These are phyloP conservation scores for Penicillium atrosanguineum DNA, from an alignment of 495 filamentous ascomycete species.

Conservation along the genomic window DNA sequence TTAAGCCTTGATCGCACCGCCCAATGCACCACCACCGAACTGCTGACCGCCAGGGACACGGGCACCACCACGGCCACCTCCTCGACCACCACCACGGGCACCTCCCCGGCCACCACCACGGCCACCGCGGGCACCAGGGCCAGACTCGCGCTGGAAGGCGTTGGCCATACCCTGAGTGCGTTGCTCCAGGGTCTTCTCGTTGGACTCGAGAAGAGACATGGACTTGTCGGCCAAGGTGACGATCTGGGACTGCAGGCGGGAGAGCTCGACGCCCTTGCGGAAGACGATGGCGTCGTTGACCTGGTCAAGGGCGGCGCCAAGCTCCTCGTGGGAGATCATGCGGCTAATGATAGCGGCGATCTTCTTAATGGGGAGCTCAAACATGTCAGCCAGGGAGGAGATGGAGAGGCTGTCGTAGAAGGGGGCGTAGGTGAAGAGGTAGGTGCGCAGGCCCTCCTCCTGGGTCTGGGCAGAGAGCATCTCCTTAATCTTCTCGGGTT, in stretches of 20 bases:
- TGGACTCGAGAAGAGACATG: constrained; percentile 89
- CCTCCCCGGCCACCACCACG: constrained; percentile 59
- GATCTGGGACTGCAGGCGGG: constrained; percentile 89
- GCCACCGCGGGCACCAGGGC: constrained; percentile 71
- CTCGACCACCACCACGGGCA: constrained; percentile 62
- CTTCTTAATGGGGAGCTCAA: constrained; percentile 87
- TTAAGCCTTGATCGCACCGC: constrained; percentile 62
- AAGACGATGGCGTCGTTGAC: constrained; percentile 98
- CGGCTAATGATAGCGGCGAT: constrained; percentile 93
- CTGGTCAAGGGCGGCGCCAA: constrained; percentile 93
- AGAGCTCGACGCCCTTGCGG: constrained; percentile 98
- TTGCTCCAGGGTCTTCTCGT: constrained; percentile 95
- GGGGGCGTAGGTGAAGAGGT: constrained; percentile 98
- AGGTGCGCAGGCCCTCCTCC: constrained; percentile 95
- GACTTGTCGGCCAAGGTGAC: constrained; percentile 95
- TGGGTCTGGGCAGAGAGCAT: constrained; percentile 98
- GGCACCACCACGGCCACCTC: constrained; percentile 40
- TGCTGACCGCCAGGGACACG: constrained; percentile 58
- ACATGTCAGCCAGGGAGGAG: constrained; percentile 83
- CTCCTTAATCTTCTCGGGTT: constrained; percentile 85
- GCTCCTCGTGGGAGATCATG: constrained; percentile 99
- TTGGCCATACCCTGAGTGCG: constrained; percentile 93
- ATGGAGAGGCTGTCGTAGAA: constrained; percentile 97
- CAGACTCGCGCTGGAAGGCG: constrained; percentile 87
- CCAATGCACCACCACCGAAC: constrained; percentile 63